These are phyloP conservation scores for Cylindrotheca fusiformis DNA, from an alignment of 108 stramenopile genomes.

Conservation along the genomic window DNA sequence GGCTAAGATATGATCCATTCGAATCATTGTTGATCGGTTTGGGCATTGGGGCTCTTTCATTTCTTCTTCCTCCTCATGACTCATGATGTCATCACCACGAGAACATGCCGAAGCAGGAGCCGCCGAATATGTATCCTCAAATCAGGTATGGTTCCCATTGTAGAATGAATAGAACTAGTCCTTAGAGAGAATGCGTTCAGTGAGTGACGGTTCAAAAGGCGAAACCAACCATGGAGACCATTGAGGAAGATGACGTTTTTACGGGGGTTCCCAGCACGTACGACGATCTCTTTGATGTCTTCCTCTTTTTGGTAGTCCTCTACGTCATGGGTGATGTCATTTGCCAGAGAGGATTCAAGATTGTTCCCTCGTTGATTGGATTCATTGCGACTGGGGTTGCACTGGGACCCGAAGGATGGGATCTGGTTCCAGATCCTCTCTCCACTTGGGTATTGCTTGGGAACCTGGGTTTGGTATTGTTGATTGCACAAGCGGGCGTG, in stretches of 20 bases:
- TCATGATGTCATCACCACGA: too few relatives aligned
- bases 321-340: constrained; percentile 29
- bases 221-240: not conserved
- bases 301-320: constrained; percentile 23
- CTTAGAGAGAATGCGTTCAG: too few relatives aligned
- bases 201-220: not conserved
- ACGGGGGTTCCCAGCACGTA: constrained; percentile 13
- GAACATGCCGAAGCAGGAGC: too few relatives aligned
- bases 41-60: too few relatives aligned
- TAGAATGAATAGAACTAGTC: too few relatives aligned
- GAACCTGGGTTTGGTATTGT: constrained; percentile 44
- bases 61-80: too few relatives aligned
- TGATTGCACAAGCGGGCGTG: constrained; percentile 57
- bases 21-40: too few relatives aligned
- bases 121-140: too few relatives aligned
- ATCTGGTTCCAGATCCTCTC: constrained; percentile 12
- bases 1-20: too few relatives aligned
- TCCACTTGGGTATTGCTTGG: constrained; percentile 27
- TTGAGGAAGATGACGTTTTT: constrained; percentile 8
- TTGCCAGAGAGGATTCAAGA: constrained; percentile 15
- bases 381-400: constrained; percentile 28
- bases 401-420: constrained; percentile 32
- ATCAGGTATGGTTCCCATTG: too few relatives aligned
- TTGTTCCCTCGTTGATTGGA: constrained; percentile 42
- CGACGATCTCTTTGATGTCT: constrained; percentile 6